Percentiles rank a stretch among this genome's conserved stretches.
Evolutionary conservation across 2,329 filamentous ascomycete genomes (phyloP).

Genomic region (Penicillium sp.): DNA sequence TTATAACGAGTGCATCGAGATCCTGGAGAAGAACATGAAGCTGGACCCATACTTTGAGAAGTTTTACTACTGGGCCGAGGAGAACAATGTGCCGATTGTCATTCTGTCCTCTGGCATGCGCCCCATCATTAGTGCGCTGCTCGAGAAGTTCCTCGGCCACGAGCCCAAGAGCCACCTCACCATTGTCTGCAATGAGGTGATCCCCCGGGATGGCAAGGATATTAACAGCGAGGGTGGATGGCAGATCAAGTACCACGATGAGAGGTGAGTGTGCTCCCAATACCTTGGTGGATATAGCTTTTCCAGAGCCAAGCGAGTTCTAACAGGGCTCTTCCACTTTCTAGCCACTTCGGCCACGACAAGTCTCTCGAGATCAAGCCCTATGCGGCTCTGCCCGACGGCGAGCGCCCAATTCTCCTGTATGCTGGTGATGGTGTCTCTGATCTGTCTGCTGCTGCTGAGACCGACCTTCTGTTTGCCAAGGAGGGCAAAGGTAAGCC

Average conservation of each 20-base stretch:
- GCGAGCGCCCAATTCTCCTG: conserved; percentile 77
- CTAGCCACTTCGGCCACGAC: conserved; percentile 87
- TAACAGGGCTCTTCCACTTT: conserved; percentile 3
- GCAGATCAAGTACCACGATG: conserved; percentile 87
- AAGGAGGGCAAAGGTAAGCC: conserved; percentile 80
- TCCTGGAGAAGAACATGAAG: conserved; percentile 78
- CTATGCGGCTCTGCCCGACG: conserved; percentile 69
- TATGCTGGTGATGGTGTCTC: conserved; percentile 96
- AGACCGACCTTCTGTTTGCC: conserved; percentile 91
- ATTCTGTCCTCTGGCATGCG: conserved; percentile 92
- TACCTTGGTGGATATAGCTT: neutral
- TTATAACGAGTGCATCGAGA: conserved; percentile 78
- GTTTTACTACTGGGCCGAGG: conserved; percentile 81
- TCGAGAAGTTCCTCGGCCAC: conserved; percentile 79
- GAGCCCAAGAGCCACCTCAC: conserved; percentile 72
- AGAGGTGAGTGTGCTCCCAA: conserved; percentile 59
- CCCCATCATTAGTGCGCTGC: conserved; percentile 82
- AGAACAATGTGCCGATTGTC: conserved; percentile 86
- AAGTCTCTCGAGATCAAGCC: conserved; percentile 90
- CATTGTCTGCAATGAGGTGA: conserved; percentile 87
- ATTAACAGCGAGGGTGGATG: conserved; percentile 83
- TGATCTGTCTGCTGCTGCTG: conserved; percentile 85
- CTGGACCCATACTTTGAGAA: conserved; percentile 86
- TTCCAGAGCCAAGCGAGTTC: neutral
- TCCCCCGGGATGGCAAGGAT: conserved; percentile 65